phyloP scores from a whole-genome alignment of 108 stramenopile species.

The Cyclotella choctawhatcheeana region DNA sequence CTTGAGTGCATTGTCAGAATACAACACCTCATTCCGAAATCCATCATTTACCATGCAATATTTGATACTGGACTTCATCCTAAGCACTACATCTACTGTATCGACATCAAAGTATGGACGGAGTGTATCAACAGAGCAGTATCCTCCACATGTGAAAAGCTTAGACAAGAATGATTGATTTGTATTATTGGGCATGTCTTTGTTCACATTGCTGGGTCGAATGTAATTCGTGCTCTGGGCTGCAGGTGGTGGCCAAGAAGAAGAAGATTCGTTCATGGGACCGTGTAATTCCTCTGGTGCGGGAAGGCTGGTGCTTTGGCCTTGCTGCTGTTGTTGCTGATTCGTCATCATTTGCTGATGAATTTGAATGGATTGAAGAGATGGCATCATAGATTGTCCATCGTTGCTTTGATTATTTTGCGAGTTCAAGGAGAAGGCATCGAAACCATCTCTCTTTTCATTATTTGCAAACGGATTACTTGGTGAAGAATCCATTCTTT shows the following conservation, averaged over 20 bases:
- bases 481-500: slow-evolving; percentile 17
- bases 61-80: slow-evolving; percentile 48
- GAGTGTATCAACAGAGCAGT: slow-evolving; percentile 28
- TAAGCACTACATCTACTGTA: slow-evolving; percentile 25
- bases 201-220: slow-evolving; percentile 3
- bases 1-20: slow-evolving; percentile 27
- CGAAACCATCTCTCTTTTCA: slow-evolving; percentile 4
- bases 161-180: slow-evolving; percentile 30
- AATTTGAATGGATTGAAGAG: slow-evolving; percentile 24
- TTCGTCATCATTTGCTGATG: slow-evolving; percentile 20
- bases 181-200: slow-evolving; percentile 1
- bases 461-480: slow-evolving; percentile 23
- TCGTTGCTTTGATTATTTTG: background rate
- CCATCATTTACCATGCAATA: slow-evolving; percentile 67
- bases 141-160: slow-evolving; percentile 26
- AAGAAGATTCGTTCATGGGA: slow-evolving; percentile 13
- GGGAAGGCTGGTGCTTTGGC: slow-evolving; percentile 14
- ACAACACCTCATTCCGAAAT: slow-evolving; percentile 74
- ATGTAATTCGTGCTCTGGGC: background rate
- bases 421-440: slow-evolving; percentile 23
- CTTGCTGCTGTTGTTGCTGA: slow-evolving; percentile 2
- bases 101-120: slow-evolving; percentile 53
- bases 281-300: slow-evolving; percentile 39
- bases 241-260: slow-evolving; percentile 25
- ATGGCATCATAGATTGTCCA: background rate